Evolutionary conservation across 116 monocot species (phyloP), one percentile per base, ranked within the genome.

Genomic region (Papilionanthe hybrid): DNA sequence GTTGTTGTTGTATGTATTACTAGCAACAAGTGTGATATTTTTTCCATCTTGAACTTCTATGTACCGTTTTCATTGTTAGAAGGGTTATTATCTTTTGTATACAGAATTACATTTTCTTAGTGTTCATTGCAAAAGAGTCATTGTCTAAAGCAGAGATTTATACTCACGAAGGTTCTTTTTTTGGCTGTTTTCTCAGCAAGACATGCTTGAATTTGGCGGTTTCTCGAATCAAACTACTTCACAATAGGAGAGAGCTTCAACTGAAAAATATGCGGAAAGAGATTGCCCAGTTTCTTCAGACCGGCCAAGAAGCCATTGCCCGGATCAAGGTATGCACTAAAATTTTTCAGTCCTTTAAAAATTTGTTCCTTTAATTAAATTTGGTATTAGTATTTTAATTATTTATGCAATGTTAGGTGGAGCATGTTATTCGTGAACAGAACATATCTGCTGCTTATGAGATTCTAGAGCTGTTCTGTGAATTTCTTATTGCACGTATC

Each of bases 401-500:
- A 5, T 47, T 75, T 75, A 50, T 75, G 77, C 56, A n/a, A 50
- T 83, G 44, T 75, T 79, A 99, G 98, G 98, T 95, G 80, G 98
- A 99, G 82, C 94, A 94, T 85, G 79, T 94, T 45, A 93, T 99
- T 55, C 91, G 95, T 43, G 98, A 99, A 75, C 90, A 94, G 76
- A 93, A 94, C 79, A 84, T 93, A 53, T 78, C 91, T 69, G 88
- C 91, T 79, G 94, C 98, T 44, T 95, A 99, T 87, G 98, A 99
- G 76, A 89, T 99, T 29, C 17, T 99, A 49, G 95, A 99, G 81
- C 71, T 99, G 53, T 99, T 99, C 76, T 99, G 98, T 77, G 95
- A 99, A 84, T 93, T 94, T 83, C 80, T 99, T 75, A 93, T 93
- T 82, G 98, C 95, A 73, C 91, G 98, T 56, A 87, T 93, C n/a